A percentile compares a stretch with the other conserved stretches of the same genome.
Conservation (phyloP, 2,329 filamentous ascomycete species). For the Emmonsiellopsis sp. region DNA sequence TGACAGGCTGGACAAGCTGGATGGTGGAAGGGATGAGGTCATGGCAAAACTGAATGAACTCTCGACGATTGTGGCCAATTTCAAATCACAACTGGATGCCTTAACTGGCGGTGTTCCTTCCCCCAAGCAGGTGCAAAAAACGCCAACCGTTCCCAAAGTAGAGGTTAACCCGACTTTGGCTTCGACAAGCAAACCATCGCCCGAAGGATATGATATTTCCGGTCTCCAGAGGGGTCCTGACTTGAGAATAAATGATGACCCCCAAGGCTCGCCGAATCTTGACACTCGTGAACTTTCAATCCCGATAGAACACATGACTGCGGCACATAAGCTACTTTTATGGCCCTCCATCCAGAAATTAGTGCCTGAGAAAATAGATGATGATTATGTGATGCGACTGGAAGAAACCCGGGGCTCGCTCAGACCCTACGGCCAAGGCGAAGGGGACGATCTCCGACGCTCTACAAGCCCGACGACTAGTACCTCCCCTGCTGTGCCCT, state of each 20-base stretch:
- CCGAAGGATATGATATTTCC: not conserved
- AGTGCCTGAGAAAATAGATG: conserved; percentile 50
- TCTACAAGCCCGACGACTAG: conserved; percentile 28
- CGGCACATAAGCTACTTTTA: conserved; percentile 70
- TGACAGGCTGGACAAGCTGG: conserved; percentile 23
- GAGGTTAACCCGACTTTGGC: not conserved
- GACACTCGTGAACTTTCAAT: conserved; percentile 56
- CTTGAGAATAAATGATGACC: not conserved
- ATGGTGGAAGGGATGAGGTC: conserved; percentile 7
- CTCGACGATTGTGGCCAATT: conserved; percentile 3
- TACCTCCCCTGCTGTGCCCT: conserved; percentile 22
- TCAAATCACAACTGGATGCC: not conserved
- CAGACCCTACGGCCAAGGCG: conserved; percentile 67
- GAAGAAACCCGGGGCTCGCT: conserved; percentile 67
- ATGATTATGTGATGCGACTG: conserved; percentile 63
- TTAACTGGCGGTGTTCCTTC: not conserved
- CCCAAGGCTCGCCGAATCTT: conserved; percentile 33
- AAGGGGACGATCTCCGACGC: conserved; percentile 48
- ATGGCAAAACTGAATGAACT: not conserved
- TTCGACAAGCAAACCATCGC: not conserved
- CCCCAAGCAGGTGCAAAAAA: not conserved
- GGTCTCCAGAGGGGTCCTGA: not conserved
- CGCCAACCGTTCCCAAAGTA: not conserved
- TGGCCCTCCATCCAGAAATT: conserved; percentile 61
- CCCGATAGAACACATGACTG: conserved; percentile 77